These are phyloP conservation scores for Marchantia polymorpha DNA, from an alignment of 225 moss, liverwort and hornwort species.

Conservation along the genomic window DNA sequence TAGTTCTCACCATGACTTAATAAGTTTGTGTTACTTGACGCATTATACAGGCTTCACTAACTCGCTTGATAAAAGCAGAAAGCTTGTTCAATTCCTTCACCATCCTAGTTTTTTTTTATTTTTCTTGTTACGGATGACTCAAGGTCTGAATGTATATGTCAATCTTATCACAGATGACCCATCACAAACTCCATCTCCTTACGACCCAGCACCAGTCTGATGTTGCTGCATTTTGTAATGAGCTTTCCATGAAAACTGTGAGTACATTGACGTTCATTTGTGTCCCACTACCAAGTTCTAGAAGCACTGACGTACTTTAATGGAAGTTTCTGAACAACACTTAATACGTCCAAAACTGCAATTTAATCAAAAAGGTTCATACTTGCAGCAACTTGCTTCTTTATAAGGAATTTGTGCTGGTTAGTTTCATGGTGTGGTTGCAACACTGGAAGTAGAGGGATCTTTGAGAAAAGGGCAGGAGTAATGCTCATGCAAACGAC, in stretches of 20 bases:
- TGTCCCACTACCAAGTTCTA: too few relatives aligned
- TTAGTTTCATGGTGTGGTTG: too few relatives aligned
- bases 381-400: too few relatives aligned
- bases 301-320: too few relatives aligned
- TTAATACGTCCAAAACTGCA: too few relatives aligned
- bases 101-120: neutral
- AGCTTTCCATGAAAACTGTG: slow-evolving; percentile 33
- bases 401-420: too few relatives aligned
- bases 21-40: neutral
- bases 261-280: neutral
- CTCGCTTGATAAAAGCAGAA: neutral
- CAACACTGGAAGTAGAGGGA: too few relatives aligned
- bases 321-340: too few relatives aligned
- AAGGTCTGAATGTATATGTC: neutral
- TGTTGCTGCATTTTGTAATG: slow-evolving; percentile 29
- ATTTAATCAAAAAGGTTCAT: too few relatives aligned
- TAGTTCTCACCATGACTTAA: neutral
- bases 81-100: neutral
- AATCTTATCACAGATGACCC: slow-evolving; percentile 28
- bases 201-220: slow-evolving; percentile 36
- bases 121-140: neutral
- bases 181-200: slow-evolving; percentile 30
- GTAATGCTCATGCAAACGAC: too few relatives aligned
- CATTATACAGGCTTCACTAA: neutral
- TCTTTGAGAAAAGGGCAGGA: too few relatives aligned